These are phyloP conservation scores for Craspedostauros australis DNA, from an alignment of 108 stramenopile genomes.

Conservation along the genomic window DNA sequence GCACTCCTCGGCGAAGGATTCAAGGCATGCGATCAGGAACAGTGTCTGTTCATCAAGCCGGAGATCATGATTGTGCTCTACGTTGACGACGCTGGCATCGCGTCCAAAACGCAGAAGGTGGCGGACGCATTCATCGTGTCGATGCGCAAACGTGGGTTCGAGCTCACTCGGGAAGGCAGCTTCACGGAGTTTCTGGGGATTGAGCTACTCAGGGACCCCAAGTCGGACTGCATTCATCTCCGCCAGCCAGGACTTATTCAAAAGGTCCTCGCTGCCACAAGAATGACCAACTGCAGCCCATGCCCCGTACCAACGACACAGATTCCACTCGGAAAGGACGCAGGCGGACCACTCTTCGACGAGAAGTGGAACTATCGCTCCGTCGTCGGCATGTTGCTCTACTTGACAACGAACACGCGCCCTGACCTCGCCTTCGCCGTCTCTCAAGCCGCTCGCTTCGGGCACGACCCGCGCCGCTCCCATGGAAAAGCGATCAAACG, in stretches of 20 bases:
- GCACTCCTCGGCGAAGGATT: conserved; percentile 6
- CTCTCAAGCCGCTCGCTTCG: conserved; percentile 36
- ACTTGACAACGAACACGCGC: conserved; percentile 29
- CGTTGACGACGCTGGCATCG: conserved; percentile 22
- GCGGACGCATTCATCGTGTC: too few species aligned
- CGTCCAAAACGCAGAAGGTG: too few species aligned
- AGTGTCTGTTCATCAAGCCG: conserved; percentile 8
- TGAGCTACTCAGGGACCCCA: neutral
- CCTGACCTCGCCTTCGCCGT: conserved; percentile 38
- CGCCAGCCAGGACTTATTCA: conserved; percentile 28
- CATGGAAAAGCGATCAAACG: conserved; percentile 43
- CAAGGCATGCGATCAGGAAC: too few species aligned
- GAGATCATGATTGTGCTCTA: conserved; percentile 14
- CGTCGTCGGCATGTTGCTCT: conserved; percentile 44
- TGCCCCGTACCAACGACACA: conserved; percentile 8
- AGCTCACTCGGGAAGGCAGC: conserved; percentile 14
- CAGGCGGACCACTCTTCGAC: conserved; percentile 21
- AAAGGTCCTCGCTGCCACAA: conserved; percentile 22
- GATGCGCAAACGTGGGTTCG: conserved; percentile 6
- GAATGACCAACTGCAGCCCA: conserved; percentile 16
- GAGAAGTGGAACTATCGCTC: conserved; percentile 26
- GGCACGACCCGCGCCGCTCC: conserved; percentile 14
- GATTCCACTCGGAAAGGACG: conserved; percentile 18
- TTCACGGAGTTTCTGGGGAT: conserved; percentile 24
- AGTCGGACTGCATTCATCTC: conserved; percentile 9